These are phyloP conservation scores for Aspergillus nomiae DNA, from an alignment of 2,329 filamentous ascomycete genomes.

Conservation along the genomic window DNA sequence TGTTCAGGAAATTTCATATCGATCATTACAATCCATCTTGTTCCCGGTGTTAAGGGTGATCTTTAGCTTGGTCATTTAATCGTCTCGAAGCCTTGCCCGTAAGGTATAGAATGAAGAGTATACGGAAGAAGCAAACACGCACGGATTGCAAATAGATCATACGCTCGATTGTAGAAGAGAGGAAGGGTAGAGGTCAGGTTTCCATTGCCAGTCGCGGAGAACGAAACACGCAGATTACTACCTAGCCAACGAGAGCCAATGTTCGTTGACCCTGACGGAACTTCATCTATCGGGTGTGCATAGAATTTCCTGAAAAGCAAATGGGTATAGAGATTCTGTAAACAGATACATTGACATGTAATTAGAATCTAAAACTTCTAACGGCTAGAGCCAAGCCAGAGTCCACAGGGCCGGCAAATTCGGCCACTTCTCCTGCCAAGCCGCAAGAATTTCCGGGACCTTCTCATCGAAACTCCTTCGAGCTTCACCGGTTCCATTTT, in stretches of 20 bases:
- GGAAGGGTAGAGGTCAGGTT: background rate
- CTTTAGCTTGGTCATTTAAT: background rate
- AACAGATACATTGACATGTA: background rate
- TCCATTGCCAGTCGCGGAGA: background rate
- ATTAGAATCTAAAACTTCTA: background rate
- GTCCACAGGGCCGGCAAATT: conserved; percentile 92
- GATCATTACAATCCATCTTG: background rate
- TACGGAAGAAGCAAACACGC: background rate
- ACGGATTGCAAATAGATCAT: background rate
- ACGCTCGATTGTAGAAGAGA: background rate
- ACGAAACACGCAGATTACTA: too few relatives aligned
- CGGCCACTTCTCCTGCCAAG: conserved; percentile 95
- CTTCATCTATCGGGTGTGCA: background rate
- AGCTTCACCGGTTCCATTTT: conserved; percentile 66
- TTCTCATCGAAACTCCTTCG: conserved; percentile 84
- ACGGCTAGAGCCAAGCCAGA: conserved; percentile 78
- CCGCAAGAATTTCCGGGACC: conserved; percentile 86
- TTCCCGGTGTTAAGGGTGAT: background rate
- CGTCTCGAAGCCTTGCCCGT: background rate
- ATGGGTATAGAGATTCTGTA: background rate
- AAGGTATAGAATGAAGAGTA: background rate
- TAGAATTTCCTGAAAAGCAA: background rate
- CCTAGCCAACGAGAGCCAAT: background rate
- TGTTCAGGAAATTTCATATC: background rate
- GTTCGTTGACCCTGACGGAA: background rate